Percentiles rank a stretch among this genome's conserved stretches.
phyloP scores from a whole-genome alignment of 371 early-diverging fungal genomes.

The Mucor indicus region DNA sequence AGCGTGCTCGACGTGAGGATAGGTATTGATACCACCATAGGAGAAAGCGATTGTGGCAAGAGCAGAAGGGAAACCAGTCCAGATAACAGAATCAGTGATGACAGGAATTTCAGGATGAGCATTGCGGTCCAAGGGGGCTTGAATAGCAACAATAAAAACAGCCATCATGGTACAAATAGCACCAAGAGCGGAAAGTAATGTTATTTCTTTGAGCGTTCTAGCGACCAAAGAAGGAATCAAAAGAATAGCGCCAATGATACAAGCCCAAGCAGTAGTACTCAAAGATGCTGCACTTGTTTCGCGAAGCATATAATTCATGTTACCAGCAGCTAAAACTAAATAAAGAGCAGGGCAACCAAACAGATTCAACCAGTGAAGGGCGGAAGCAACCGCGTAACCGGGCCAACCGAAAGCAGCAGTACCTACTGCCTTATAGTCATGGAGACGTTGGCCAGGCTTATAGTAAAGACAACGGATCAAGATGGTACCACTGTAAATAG shows the following conservation, averaged over 20 bases:
- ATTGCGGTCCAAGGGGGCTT: slow-evolving; percentile 30
- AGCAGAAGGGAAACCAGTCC: slow-evolving; percentile 48
- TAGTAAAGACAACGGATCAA: slow-evolving; percentile 37
- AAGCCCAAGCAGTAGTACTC: slow-evolving; percentile 50
- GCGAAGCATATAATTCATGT: slow-evolving; percentile 52
- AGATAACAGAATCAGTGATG: slow-evolving; percentile 31
- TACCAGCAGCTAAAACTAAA: slow-evolving; percentile 70
- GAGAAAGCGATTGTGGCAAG: slow-evolving; percentile 54
- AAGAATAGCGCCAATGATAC: slow-evolving; percentile 61
- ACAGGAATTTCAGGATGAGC: slow-evolving; percentile 14
- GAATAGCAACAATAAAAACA: slow-evolving; percentile 42
- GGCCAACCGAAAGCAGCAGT: slow-evolving; percentile 60
- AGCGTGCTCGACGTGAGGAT: slow-evolving; percentile 69
- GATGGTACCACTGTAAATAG: slow-evolving; percentile 38
- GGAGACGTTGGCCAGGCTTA: slow-evolving; percentile 49
- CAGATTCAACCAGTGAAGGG: slow-evolving; percentile 66
- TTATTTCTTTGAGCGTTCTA: slow-evolving; percentile 78
- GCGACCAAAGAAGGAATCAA: slow-evolving; percentile 69
- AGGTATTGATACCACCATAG: slow-evolving; percentile 43
- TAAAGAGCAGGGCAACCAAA: slow-evolving; percentile 77
- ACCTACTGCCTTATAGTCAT: slow-evolving; percentile 61
- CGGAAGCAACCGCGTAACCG: slow-evolving; percentile 58
- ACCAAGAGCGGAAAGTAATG: slow-evolving; percentile 49
- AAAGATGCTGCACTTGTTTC: slow-evolving; percentile 31
- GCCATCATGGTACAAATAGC: slow-evolving; percentile 51